Conservation (phyloP, 1,284 basidiomycete species). For the Sporisorium iseilematis-ciliati region DNA sequence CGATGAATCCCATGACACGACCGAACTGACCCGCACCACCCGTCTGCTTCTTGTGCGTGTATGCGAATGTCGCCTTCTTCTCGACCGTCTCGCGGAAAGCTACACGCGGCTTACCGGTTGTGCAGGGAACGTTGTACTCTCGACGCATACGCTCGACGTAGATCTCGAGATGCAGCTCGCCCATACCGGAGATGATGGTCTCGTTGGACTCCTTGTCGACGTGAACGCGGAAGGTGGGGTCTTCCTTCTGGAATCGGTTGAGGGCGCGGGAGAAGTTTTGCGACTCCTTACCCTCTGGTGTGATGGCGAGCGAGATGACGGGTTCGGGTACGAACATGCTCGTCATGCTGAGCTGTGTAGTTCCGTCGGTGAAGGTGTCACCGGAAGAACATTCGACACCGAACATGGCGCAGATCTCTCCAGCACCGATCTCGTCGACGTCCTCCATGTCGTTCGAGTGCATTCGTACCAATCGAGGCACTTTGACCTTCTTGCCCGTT, state of each 20-base stretch:
- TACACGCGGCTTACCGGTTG: constrained; percentile 94
- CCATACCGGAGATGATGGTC: constrained; percentile 99
- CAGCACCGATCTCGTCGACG: constrained; percentile 92
- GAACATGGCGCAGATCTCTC: constrained; percentile 99
- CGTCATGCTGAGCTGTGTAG: constrained; percentile 74
- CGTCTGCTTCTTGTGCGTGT: constrained; percentile 98
- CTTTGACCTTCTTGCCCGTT: constrained; percentile 97
- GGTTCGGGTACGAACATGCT: constrained; percentile 99
- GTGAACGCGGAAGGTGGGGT: constrained; percentile 98
- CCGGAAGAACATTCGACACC: constrained; percentile 98
- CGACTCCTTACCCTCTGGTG: constrained; percentile 86
- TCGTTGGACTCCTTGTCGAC: constrained; percentile 94
- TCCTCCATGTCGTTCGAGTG: constrained; percentile 99
- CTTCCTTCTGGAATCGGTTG: constrained; percentile 98
- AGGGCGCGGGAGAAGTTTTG: constrained; percentile 93
- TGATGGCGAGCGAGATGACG: constrained; percentile 94
- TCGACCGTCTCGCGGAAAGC: constrained; percentile 97
- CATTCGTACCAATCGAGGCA: constrained; percentile 97
- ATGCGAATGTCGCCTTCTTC: constrained; percentile 83
- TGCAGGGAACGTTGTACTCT: constrained; percentile 94
- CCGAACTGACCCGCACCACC: constrained; percentile 98
- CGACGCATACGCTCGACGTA: constrained; percentile 99
- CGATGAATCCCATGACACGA: constrained; percentile 87
- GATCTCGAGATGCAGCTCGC: constrained; percentile 97
- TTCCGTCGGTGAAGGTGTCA: constrained; percentile 86